Base-by-base conservation (phyloP, 2,329 filamentous ascomycete genomes). In the Trichoderma sp. region DNA sequence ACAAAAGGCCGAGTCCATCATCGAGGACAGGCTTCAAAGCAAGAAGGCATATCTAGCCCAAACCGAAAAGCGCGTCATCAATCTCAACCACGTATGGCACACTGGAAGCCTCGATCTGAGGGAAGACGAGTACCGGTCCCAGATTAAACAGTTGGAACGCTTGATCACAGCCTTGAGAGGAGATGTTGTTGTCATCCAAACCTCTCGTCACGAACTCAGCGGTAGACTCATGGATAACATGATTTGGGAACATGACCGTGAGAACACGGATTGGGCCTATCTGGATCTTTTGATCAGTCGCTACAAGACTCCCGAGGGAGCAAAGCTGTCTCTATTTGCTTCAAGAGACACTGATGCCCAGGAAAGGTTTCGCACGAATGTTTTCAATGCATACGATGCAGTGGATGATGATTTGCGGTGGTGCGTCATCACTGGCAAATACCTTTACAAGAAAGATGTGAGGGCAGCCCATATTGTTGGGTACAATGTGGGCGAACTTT, bases 401-500 rank as follows among this genome's bases (percentile, higher is more conserved):
- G 15, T 2, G 1, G 0, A 4, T 39, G 0, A 0, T 3, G 3
- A 4, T 8, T 8, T 3, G 15, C 1, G 2, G 6, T 39, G 36
- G 36, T 43, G 36, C 8, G 36, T 43, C 15, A 17, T 43, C 36
- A 1, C 36, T 43, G 36, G 36, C 0, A 39, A 17, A 39, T 39
- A 17, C 26, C 26, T 26, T 26, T 26, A 26, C 26, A 26, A 26
- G 26, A 26, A 26, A 26, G 4, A 6, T 15, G 34, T 36, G 34
- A 17, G 1, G 36, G 36, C 6, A 39, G 36, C 3, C 36, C 36
- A 43, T 43, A 43, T 17, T 17, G 36, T 43, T 43, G 6, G 36
- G 36, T 43, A 43, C 36, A 43, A 43, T 8, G 36, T 43, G 15
- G 36, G 36, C 36, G 15, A 43, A 8, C 15, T 0, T 0, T 43